Evolutionary conservation across 1,139 yeast genomes (phyloP).

Genomic region (Pichia kudriavzevii): DNA sequence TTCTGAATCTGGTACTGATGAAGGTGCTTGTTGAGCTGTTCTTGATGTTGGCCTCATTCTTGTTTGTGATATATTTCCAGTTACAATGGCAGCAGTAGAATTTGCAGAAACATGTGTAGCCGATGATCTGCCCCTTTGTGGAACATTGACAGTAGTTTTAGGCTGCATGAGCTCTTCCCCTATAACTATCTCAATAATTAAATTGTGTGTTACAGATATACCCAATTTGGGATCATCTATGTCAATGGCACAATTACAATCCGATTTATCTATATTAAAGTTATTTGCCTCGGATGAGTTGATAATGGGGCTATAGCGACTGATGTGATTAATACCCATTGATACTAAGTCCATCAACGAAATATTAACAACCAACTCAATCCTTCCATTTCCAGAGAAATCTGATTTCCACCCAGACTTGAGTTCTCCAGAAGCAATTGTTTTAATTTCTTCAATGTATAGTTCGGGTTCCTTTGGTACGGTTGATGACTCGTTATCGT

Average conservation of each 20-base stretch:
- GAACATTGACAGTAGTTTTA: constrained; percentile 12
- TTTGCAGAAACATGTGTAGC: constrained; percentile 7
- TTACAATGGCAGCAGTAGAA: constrained; percentile 7
- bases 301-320: constrained; percentile 28
- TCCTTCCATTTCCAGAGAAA: constrained; percentile 63
- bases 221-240: constrained; percentile 79
- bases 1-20: too few species aligned
- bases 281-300: constrained; percentile 17
- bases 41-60: constrained; percentile 5
- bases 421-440: constrained; percentile 70
- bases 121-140: constrained; percentile 9
- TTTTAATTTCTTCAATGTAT: constrained; percentile 64
- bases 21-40: neutral
- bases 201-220: constrained; percentile 61
- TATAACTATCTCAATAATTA: constrained; percentile 82
- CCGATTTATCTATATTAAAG: constrained; percentile 19
- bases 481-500: constrained; percentile 15
- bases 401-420: constrained; percentile 95
- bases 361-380: constrained; percentile 69
- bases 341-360: constrained; percentile 51
- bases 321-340: constrained; percentile 37
- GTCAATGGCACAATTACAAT: constrained; percentile 68
- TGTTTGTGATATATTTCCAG: constrained; percentile 12
- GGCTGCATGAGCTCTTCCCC: constrained; percentile 75
- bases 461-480: constrained; percentile 32